Evolutionary conservation across 2,329 filamentous ascomycete genomes (phyloP).

Genomic region (Sclerotinia subarctica): DNA sequence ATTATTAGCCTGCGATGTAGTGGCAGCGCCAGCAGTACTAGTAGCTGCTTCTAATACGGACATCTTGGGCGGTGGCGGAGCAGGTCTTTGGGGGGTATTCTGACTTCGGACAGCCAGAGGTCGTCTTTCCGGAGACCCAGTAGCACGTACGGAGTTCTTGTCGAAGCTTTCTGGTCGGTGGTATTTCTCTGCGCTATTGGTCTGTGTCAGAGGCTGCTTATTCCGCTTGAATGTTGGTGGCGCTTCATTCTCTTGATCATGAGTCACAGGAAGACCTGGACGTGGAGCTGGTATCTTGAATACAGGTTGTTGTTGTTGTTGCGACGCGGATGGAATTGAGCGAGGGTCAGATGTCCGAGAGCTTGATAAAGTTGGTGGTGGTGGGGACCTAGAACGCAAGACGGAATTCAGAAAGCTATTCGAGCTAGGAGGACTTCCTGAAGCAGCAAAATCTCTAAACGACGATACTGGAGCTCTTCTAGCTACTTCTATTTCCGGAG

Average conservation of each 20-base stretch:
- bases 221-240: constrained; percentile 63
- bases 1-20: constrained; percentile 63
- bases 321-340: constrained; percentile 43
- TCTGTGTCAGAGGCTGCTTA: constrained; percentile 33
- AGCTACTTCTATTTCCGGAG: constrained; percentile 29
- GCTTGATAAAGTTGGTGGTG: constrained; percentile 32
- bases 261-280: constrained; percentile 56
- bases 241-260: constrained; percentile 83
- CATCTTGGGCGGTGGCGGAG: constrained; percentile 90
- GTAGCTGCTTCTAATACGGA: constrained; percentile 91
- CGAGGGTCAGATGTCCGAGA: constrained; percentile 37
- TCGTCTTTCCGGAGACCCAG: constrained; percentile 54
- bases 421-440: constrained; percentile 57
- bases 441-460: constrained; percentile 45
- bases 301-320: constrained; percentile 45
- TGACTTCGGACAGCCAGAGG: constrained; percentile 53
- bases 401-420: constrained; percentile 35
- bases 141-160: constrained; percentile 39
- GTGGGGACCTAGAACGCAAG: constrained; percentile 35
- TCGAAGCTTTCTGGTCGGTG: constrained; percentile 50
- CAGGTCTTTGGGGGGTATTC: constrained; percentile 74
- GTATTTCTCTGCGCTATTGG: constrained; percentile 46
- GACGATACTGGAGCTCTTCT: constrained; percentile 5
- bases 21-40: constrained; percentile 73
- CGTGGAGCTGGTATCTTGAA: constrained; percentile 57